Evolutionary conservation across 768 basidiomycete species (phyloP).

Genomic region (Russula emetica): DNA sequence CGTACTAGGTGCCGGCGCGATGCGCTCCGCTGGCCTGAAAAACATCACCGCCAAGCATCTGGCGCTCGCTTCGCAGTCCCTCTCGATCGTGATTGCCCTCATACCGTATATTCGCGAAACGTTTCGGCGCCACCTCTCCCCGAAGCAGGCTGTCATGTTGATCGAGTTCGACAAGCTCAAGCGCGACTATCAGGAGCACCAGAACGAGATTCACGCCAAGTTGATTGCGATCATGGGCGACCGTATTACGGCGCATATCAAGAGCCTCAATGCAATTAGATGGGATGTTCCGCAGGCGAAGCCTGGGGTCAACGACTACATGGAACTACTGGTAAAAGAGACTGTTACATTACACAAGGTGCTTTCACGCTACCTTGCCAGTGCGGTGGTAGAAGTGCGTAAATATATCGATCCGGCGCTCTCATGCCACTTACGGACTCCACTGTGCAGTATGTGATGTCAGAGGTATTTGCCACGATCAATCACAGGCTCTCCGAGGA

Average conservation of each 20-base stretch:
- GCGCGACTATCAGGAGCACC: conserved; percentile 98
- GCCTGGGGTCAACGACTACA: conserved; percentile 79
- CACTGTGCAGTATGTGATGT: conserved; percentile 74
- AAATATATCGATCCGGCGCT: neutral
- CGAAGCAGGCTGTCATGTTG: conserved; percentile 94
- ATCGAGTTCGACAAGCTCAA: conserved; percentile 98
- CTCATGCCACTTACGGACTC: neutral
- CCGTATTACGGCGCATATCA: conserved; percentile 80
- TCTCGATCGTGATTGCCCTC: conserved; percentile 90
- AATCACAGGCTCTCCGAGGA: conserved; percentile 88
- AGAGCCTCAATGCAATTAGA: conserved; percentile 70
- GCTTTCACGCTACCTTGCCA: conserved; percentile 80
- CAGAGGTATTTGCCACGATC: conserved; percentile 90
- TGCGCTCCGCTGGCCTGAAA: conserved; percentile 94
- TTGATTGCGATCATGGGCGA: conserved; percentile 98
- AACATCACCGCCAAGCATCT: conserved; percentile 99
- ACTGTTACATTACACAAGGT: conserved; percentile 95
- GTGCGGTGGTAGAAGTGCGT: conserved; percentile 77
- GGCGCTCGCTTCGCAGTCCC: conserved; percentile 91
- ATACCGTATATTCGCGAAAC: conserved; percentile 96
- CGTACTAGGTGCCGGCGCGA: conserved; percentile 97
- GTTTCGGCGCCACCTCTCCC: conserved; percentile 87
- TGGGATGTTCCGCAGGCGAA: conserved; percentile 65
- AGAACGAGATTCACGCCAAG: conserved; percentile 98
- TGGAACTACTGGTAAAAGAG: conserved; percentile 90